Conservation (phyloP, 2,329 filamentous ascomycete species). For the Aspergillus intermedius region DNA sequence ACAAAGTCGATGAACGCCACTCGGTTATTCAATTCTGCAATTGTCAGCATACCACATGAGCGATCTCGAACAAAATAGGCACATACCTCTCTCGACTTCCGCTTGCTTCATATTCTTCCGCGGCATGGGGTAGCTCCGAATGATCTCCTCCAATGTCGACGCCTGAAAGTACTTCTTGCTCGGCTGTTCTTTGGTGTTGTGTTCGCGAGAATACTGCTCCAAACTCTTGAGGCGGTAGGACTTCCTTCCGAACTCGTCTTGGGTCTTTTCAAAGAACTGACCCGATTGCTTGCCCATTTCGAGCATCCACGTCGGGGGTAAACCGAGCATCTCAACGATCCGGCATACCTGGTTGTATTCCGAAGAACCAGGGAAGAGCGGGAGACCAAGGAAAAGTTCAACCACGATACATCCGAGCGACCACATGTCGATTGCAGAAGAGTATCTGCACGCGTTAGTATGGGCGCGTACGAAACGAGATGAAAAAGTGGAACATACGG, state of each 20-base stretch:
- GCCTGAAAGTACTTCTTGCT: conserved; percentile 99
- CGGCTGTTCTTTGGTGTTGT: conserved; percentile 93
- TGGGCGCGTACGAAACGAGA: not conserved
- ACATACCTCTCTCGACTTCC: conserved; percentile 87
- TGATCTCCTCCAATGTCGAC: conserved; percentile 89
- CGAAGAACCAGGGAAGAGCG: conserved; percentile 91
- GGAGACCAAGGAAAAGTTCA: conserved; percentile 89
- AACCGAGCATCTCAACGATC: conserved; percentile 96
- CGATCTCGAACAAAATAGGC: not conserved
- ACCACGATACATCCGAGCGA: conserved; percentile 97
- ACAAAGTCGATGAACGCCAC: conserved; percentile 98
- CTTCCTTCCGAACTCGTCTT: conserved; percentile 86
- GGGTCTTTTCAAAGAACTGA: conserved; percentile 90
- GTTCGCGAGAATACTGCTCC: conserved; percentile 95
- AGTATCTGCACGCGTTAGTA: conserved; percentile 55
- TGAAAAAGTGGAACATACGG: conserved; percentile 45
- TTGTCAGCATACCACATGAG: conserved; percentile 13
- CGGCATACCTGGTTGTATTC: conserved; percentile 98
- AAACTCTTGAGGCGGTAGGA: conserved; percentile 92
- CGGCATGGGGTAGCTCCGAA: conserved; percentile 96
- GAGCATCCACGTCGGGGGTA: conserved; percentile 97
- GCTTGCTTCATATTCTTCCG: conserved; percentile 98
- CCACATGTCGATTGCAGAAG: conserved; percentile 99
- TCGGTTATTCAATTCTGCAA: conserved; percentile 92
- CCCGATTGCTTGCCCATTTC: conserved; percentile 97